These are phyloP conservation scores for Penicillium salamii DNA, from an alignment of 495 filamentous ascomycete species.

Conservation along the genomic window DNA sequence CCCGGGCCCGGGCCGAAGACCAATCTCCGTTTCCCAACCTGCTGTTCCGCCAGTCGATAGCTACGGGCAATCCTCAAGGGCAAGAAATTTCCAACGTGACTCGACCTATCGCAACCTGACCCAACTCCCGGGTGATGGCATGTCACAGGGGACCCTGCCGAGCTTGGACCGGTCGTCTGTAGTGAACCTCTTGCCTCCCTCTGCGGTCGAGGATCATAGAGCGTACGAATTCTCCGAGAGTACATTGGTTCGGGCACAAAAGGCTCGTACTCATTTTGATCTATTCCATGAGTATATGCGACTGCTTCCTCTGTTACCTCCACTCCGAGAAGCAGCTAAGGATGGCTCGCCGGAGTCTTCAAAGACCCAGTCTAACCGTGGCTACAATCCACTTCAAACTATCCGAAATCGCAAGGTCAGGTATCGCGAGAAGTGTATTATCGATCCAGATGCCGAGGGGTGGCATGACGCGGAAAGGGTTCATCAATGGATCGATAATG, in stretches of 20 bases:
- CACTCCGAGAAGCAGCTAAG: conserved; percentile 39
- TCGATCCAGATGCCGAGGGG: conserved; percentile 69
- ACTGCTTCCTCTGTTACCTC: conserved; percentile 70
- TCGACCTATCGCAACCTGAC: conserved; percentile 17
- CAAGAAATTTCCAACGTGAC: conserved; percentile 13
- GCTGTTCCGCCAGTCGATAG: conserved; percentile 13
- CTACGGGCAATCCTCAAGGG: conserved; percentile 14
- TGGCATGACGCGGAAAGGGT: conserved; percentile 72
- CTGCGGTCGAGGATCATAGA: conserved; percentile 26
- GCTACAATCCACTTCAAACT: conserved; percentile 84
- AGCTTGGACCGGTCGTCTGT: conserved; percentile 23
- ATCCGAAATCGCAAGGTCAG: conserved; percentile 81
- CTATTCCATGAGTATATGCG: conserved; percentile 77
- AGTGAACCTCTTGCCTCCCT: conserved; percentile 29
- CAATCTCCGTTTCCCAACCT: conserved; percentile 42
- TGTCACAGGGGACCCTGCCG: conserved; percentile 3
- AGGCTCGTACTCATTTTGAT: conserved; percentile 74
- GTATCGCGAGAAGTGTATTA: conserved; percentile 64
- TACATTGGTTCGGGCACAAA: conserved; percentile 74
- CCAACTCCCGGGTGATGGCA: conserved; percentile 13
- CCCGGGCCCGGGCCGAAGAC: conserved; percentile 43
- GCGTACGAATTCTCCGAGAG: conserved; percentile 69
- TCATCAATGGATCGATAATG: conserved; percentile 68
- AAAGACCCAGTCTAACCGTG: conserved; percentile 29
- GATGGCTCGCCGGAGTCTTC: conserved; percentile 2